Conservation (phyloP, 164 flowering plant species). For the Chimonanthus praecox region DNA sequence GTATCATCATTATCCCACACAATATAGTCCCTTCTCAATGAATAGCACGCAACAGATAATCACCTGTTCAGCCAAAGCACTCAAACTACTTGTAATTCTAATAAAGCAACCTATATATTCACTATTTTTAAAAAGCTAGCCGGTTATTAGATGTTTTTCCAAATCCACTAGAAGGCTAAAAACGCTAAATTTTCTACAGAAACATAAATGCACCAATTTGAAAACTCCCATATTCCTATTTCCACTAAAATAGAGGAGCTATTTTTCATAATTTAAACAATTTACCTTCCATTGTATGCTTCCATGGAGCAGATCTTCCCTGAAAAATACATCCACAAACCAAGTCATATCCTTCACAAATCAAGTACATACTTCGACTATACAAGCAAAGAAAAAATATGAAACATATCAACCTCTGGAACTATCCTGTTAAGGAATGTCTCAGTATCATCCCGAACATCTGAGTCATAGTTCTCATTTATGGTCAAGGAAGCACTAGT, state of each 20-base stretch:
- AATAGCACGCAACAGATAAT: too few relatives aligned
- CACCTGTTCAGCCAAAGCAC: too few relatives aligned
- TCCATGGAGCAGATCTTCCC: constrained; percentile 97
- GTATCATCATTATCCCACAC: too few relatives aligned
- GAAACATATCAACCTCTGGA: constrained; percentile 61
- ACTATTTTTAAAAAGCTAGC: too few relatives aligned
- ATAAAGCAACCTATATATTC: too few relatives aligned
- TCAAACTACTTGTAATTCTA: too few relatives aligned
- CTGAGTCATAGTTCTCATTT: constrained; percentile 94
- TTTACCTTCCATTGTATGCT: constrained; percentile 92
- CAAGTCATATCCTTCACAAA: constrained; percentile 7
- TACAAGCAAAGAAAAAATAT: constrained; percentile 2
- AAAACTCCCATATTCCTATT: not conserved
- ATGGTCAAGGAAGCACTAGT: constrained; percentile 97
- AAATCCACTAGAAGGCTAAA: not conserved
- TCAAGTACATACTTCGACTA: not conserved
- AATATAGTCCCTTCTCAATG: too few relatives aligned
- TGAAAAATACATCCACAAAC: constrained; percentile 23
- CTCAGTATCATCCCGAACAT: constrained; percentile 90
- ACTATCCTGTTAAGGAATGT: constrained; percentile 86
- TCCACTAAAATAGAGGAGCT: not conserved
- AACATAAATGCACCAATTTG: not conserved
- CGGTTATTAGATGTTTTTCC: too few relatives aligned
- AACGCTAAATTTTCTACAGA: not conserved
- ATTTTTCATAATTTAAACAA: not conserved